Evolutionary conservation across 352 stramenopile genomes (phyloP).

Genomic region (Globisporangium viniferum): DNA sequence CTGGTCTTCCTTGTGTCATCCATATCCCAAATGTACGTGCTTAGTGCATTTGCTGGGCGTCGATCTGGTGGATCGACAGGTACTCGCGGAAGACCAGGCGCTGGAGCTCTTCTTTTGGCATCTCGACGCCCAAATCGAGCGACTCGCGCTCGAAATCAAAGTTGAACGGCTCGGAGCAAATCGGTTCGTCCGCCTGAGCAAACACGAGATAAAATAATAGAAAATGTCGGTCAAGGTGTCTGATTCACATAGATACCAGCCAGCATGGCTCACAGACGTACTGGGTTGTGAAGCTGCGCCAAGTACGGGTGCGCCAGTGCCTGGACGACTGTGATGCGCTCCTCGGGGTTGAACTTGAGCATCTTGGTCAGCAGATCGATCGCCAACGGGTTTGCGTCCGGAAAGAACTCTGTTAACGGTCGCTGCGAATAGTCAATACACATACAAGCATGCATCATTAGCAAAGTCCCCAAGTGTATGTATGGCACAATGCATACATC

Average conservation of each 20-base stretch:
- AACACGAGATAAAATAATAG: not conserved
- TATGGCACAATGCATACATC: too few relatives aligned
- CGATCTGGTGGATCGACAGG: conserved; percentile 67
- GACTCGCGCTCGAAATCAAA: conserved; percentile 87
- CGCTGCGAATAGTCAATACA: conserved; percentile 27
- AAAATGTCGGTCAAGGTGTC: not conserved
- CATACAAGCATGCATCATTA: not conserved
- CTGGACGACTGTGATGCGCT: conserved; percentile 91
- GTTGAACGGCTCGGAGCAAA: conserved; percentile 74
- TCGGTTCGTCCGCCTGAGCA: conserved; percentile 79
- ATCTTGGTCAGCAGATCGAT: conserved; percentile 89
- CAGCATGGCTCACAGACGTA: conserved; percentile 23
- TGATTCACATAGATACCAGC: not conserved
- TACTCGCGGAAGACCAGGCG: conserved; percentile 76
- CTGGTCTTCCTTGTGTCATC: not conserved
- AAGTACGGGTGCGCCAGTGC: conserved; percentile 90
- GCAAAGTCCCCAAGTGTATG: not conserved
- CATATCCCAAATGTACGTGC: not conserved
- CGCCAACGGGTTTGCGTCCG: conserved; percentile 71
- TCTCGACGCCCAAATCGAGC: conserved; percentile 75
- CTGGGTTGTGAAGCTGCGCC: conserved; percentile 87
- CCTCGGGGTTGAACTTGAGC: conserved; percentile 92
- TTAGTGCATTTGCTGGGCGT: conserved; percentile 65
- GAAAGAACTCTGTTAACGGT: conserved; percentile 81
- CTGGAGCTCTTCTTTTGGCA: conserved; percentile 86